A percentile compares a stretch with the other conserved stretches of the same genome.
phyloP scores from a whole-genome alignment of 2,329 filamentous ascomycete species.

The Alternaria conjuncta region DNA sequence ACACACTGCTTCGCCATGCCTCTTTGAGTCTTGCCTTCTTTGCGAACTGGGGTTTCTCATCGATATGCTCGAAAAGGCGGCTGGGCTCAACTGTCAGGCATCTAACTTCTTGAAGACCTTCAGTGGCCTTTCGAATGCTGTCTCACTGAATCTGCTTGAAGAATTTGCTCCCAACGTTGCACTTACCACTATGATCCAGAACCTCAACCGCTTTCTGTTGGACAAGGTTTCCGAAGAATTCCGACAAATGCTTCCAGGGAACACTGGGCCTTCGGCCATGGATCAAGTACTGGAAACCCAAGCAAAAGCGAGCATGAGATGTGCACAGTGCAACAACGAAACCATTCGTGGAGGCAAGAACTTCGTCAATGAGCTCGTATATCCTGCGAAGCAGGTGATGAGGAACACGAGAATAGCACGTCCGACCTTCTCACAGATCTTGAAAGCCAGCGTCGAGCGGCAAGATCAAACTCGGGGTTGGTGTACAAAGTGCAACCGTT shows the following conservation, averaged over 20 bases:
- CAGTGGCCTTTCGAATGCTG: constrained; percentile 78
- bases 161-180: constrained; percentile 77
- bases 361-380: constrained; percentile 84
- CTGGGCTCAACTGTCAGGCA: constrained; percentile 91
- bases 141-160: constrained; percentile 80
- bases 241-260: constrained; percentile 67
- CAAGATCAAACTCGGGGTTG: constrained; percentile 90
- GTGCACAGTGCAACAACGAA: constrained; percentile 86
- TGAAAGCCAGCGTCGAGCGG: constrained; percentile 91
- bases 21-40: constrained; percentile 81
- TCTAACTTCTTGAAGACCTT: constrained; percentile 93
- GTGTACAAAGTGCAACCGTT: constrained; percentile 89
- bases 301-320: constrained; percentile 77
- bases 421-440: constrained; percentile 79
- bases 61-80: constrained; percentile 97
- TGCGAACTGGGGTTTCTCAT: constrained; percentile 96
- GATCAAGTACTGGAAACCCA: constrained; percentile 77
- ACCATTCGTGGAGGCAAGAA: constrained; percentile 79
- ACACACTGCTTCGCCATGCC: constrained; percentile 84
- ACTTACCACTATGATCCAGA: constrained; percentile 82
- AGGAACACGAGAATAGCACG: constrained; percentile 62
- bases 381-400: constrained; percentile 68
- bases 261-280: constrained; percentile 62
- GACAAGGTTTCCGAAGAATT: constrained; percentile 82
- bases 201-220: constrained; percentile 82